Base-by-base conservation (phyloP, 2,329 filamentous ascomycete genomes). In the Aspergillus sp. region DNA sequence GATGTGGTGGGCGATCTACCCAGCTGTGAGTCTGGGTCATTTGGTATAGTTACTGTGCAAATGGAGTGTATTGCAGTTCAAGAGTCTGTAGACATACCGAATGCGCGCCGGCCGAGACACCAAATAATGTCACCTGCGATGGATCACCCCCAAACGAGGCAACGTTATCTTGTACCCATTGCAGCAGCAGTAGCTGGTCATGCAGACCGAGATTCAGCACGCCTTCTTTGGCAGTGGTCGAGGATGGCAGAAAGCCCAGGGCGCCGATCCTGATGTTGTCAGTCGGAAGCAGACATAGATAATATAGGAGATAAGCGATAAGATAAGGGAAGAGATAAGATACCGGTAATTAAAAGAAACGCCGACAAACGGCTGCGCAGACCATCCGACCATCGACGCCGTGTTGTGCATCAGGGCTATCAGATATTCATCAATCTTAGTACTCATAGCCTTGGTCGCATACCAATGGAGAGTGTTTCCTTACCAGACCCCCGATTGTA, bases 231-330 rank as follows among this genome's bases (percentile, higher is more conserved):
- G 80, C 77, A 31, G 84, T 80, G 56, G 84, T 66, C 10, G 73
- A 72, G n/a, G 82, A 86, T 10, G 85, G 82, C 29, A 91, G 73
- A 73, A 94, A 92, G 0, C 90, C 90, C 68, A 91, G 65, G 71
- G 78, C 58, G 66, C 81, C 66, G 74, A 81, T 57, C 64, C 62
- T 64, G 50, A 6, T 6, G 4, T 39, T 47, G 36, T 63, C 49
- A 52, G 49, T 16, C 24, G 24, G 12, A 49, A 49, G 29, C 46
- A 22, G 32, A 14, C 26, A 7, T 3, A 10, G 32, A 49, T 42
- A 54, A 16, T 12, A 11, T 12, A 50, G 9, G 22, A 22, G 22
- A 22, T 22, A 22, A 22, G 22, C 22, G 22, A 22, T 22, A 36
- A 36, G 20, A 3, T 3, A 1, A 26, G 10, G 36, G 5, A 20